Base-by-base conservation (phyloP, 805 yeast genomes). In the Barnettozyma salicaria region DNA sequence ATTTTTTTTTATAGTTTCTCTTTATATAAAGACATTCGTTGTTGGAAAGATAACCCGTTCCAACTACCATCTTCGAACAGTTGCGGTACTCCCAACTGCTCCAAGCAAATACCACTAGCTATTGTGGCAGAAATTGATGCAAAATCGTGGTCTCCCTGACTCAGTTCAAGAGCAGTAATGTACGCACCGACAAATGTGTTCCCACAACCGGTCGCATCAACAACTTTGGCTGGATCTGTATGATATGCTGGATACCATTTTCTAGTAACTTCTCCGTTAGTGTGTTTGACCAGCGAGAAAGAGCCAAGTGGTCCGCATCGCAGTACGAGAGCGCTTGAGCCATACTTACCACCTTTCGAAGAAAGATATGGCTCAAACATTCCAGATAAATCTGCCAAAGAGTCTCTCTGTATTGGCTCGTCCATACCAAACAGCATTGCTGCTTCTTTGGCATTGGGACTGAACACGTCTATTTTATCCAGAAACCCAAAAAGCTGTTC, bases 161-260 rank as follows among this genome's bases (percentile, higher is more conserved):
- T 60, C 34, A 78, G 54, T 1, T 72, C 62, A 45, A 71, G 75
- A 0, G 78, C 92, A 2, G 80, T 62, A 8, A 80, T 72, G 38
- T 87, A 72, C 0, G 84, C 95, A 1, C 96, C 97, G 35, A 86
- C 74, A 54, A 82, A 88, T 0, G 95, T 71, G 53, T 89, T 94
- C 0, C 97, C 97, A 13, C 95, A 96, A 0, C 97, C 97, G 0
- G 97, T 89, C 3, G 96, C 94, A 57, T 89, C 97, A 2, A 83
- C 65, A 0, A 88, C 88, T 32, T 58, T 56, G 4, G 52, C 48
- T 16, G 60, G 63, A 14, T 60, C 56, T 10, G 52, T 56, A 52
- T 88, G 95, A 56, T 81, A 90, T 1, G 96, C 85, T 0, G 92
- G 89, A 17, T 76, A 68, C 76, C 83, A 74, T 9, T 51, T 41